Evolutionary conservation across 2,329 filamentous ascomycete genomes (phyloP).

Genomic region (Cyphellophora europaea): DNA sequence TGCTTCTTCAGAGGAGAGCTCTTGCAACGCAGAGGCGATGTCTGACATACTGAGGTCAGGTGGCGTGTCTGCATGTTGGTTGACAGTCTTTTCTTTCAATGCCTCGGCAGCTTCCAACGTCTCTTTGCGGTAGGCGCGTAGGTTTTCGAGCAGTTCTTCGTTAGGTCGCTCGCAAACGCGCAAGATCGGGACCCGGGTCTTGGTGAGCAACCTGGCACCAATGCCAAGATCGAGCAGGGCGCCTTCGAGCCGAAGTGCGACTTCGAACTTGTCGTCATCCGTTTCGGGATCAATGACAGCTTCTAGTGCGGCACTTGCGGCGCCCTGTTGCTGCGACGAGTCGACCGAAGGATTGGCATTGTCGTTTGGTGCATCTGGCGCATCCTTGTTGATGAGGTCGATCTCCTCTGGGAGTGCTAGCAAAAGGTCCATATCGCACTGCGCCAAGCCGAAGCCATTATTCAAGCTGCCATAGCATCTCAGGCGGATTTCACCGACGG

Average conservation of each 20-base stretch:
- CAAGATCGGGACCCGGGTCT: conserved; percentile 77
- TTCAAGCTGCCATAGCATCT: conserved; percentile 74
- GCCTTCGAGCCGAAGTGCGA: conserved; percentile 64
- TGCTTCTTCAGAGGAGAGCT: conserved; percentile 5
- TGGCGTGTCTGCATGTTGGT: not conserved
- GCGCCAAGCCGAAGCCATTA: conserved; percentile 76
- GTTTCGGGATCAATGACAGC: not conserved
- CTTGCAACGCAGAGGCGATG: conserved; percentile 4
- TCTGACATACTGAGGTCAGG: not conserved
- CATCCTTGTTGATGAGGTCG: not conserved
- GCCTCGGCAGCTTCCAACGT: not conserved
- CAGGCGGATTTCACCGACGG: conserved; percentile 51
- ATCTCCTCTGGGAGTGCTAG: conserved; percentile 52
- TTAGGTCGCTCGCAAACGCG: conserved; percentile 71
- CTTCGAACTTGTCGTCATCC: conserved; percentile 5
- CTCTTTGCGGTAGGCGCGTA: conserved; percentile 47
- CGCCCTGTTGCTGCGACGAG: conserved; percentile 42
- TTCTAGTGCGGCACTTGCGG: too few species aligned
- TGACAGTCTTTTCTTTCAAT: not conserved
- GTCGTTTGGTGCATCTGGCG: conserved; percentile 9
- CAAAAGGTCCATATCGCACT: conserved; percentile 85
- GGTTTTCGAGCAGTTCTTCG: conserved; percentile 47
- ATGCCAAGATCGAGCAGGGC: conserved; percentile 61
- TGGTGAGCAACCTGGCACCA: conserved; percentile 66
- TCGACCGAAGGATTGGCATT: conserved; percentile 19